A percentile compares a stretch with the other conserved stretches of the same genome.
Evolutionary conservation across 805 yeast species (phyloP).

Genomic region (Ogataea pini): DNA sequence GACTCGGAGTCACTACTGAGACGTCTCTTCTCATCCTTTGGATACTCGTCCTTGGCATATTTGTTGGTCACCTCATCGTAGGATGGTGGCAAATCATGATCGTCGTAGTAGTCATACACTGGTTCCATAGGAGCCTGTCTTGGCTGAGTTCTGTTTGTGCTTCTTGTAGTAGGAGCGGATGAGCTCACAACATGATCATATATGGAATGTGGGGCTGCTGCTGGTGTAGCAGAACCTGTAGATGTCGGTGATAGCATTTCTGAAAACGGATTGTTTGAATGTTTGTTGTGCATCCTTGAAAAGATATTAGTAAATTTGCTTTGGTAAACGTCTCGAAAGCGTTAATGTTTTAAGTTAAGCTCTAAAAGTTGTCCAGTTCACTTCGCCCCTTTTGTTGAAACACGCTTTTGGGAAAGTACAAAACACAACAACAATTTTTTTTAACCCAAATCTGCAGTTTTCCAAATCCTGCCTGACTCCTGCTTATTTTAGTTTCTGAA

Average conservation of each 20-base stretch:
- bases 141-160: neutral
- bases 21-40: constrained; percentile 49
- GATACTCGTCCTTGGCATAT: constrained; percentile 45
- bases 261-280: constrained; percentile 55
- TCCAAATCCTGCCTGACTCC: neutral
- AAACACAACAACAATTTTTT: constrained; percentile 3
- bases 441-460: neutral
- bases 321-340: neutral
- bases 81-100: constrained; percentile 53
- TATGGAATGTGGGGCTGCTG: constrained; percentile 25
- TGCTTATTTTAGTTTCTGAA: neutral
- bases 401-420: neutral
- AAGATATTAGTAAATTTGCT: neutral
- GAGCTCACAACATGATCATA: constrained; percentile 25
- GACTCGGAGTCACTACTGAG: constrained; percentile 19
- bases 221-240: constrained; percentile 23
- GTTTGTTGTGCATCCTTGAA: constrained; percentile 17
- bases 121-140: constrained; percentile 3
- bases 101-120: constrained; percentile 26
- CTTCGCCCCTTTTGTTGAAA: constrained; percentile 1
- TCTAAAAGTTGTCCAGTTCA: neutral
- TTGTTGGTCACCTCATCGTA: constrained; percentile 66
- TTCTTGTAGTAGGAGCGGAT: constrained; percentile 1
- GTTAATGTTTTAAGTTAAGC: neutral
- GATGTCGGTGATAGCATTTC: constrained; percentile 45